Percentiles rank a stretch among this genome's conserved stretches.
Evolutionary conservation across 2,329 filamentous ascomycete species (phyloP).

Genomic region (Fusarium miscanthi): DNA sequence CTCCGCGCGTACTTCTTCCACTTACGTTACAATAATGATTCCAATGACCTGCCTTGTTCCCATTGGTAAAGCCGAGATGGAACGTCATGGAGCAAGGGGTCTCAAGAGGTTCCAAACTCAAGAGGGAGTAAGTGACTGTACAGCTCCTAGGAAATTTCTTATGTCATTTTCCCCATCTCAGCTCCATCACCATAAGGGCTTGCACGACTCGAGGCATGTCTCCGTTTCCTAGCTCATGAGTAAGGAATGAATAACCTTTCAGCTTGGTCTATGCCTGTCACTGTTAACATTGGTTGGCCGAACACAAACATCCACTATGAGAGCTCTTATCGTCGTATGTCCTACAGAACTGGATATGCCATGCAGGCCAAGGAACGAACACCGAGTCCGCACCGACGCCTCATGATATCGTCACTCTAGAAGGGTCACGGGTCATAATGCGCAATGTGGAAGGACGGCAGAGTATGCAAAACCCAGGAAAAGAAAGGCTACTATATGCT

Average conservation of each 20-base stretch:
- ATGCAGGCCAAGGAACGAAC: not conserved
- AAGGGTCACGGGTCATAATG: not conserved
- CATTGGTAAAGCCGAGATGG: slow-evolving; percentile 24
- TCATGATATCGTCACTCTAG: not conserved
- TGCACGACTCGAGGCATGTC: slow-evolving; percentile 1
- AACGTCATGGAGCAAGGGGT: slow-evolving; percentile 27
- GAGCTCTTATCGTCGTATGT: not conserved
- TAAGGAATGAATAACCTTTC: slow-evolving; percentile 7
- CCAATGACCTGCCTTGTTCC: slow-evolving; percentile 26
- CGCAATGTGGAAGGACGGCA: not conserved
- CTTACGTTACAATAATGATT: slow-evolving; percentile 1
- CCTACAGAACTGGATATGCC: not conserved
- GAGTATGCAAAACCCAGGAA: slow-evolving; percentile 13
- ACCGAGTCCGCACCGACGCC: not conserved
- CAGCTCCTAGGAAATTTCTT: not conserved
- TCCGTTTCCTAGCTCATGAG: not conserved
- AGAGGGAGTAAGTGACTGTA: not conserved
- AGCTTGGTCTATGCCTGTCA: not conserved
- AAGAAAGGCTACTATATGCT: slow-evolving; percentile 41
- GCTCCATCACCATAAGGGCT: slow-evolving; percentile 2
- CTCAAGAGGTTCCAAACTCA: slow-evolving; percentile 1
- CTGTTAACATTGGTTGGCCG: not conserved
- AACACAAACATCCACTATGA: not conserved
- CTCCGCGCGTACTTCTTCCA: slow-evolving; percentile 12
- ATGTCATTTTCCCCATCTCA: slow-evolving; percentile 18